phyloP scores from a whole-genome alignment of 1,284 basidiomycete species.

The Ustilago crameri region DNA sequence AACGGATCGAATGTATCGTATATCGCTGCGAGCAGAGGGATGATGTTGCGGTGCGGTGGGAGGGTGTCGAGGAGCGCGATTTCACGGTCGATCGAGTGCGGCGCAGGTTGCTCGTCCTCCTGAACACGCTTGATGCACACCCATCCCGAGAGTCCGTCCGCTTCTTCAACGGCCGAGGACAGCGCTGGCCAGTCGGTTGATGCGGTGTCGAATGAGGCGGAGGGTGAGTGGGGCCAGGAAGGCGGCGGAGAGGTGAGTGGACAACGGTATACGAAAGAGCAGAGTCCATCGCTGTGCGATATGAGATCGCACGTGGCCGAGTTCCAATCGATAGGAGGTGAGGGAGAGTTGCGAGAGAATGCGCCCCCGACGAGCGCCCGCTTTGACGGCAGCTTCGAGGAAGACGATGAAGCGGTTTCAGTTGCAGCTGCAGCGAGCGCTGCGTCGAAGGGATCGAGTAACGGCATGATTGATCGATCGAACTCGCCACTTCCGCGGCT shows the following conservation, averaged over 20 bases:
- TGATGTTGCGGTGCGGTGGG: conserved; percentile 26
- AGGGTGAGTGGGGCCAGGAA: conserved; percentile 5
- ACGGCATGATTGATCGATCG: conserved; percentile 7
- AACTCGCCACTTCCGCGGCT: not conserved
- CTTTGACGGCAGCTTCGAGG: not conserved
- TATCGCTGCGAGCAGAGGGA: conserved; percentile 47
- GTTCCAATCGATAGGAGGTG: not conserved
- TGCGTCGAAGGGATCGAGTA: conserved; percentile 13
- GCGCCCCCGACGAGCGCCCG: conserved; percentile 3
- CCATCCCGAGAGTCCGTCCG: conserved; percentile 21
- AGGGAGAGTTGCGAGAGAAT: not conserved
- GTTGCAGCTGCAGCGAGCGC: not conserved
- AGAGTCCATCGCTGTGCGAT: conserved; percentile 33
- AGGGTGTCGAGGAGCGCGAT: conserved; percentile 34
- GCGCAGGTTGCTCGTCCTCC: conserved; percentile 52
- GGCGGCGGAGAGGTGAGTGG: not conserved
- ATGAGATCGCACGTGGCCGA: conserved; percentile 1
- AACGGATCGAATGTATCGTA: conserved; percentile 54
- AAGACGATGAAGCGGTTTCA: not conserved
- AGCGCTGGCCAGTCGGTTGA: not conserved
- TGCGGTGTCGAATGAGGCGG: not conserved
- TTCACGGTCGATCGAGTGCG: conserved; percentile 51
- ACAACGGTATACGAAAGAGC: conserved; percentile 22
- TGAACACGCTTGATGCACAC: conserved; percentile 55
- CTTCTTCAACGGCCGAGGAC: not conserved